These are phyloP conservation scores for Arthroderma uncinatum DNA, from an alignment of 2,329 filamentous ascomycete genomes.

Conservation along the genomic window DNA sequence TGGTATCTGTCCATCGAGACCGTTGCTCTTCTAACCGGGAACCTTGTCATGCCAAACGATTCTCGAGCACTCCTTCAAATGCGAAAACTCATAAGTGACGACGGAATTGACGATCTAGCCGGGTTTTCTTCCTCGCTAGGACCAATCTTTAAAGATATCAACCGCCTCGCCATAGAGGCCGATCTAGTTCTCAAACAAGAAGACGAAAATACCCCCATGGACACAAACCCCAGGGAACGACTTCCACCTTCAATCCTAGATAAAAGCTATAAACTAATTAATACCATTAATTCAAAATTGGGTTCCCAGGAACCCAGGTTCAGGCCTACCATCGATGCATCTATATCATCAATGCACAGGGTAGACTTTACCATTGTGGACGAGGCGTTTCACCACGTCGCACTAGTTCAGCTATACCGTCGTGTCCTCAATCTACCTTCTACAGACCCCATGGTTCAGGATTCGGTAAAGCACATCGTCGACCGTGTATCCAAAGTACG, in stretches of 20 bases:
- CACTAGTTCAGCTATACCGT: conserved; percentile 14
- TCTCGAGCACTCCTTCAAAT: conserved; percentile 9
- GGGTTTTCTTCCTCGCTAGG: conserved; percentile 14
- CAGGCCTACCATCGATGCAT: conserved; percentile 11
- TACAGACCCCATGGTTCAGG: conserved; percentile 14
- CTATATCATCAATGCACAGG: conserved; percentile 11
- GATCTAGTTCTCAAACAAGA: conserved; percentile 1
- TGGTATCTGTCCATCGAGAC: conserved; percentile 17
- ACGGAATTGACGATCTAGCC: conserved; percentile 15
- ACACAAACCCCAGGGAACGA: background rate
- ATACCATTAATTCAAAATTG: conserved; percentile 11
- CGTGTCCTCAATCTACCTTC: conserved; percentile 14
- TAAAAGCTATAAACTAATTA: conserved; percentile 12
- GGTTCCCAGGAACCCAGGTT: conserved; percentile 11
- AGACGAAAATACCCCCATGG: background rate
- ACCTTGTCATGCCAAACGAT: conserved; percentile 11
- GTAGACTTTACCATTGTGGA: conserved; percentile 14
- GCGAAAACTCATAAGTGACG: conserved; percentile 9
- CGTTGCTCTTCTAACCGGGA: conserved; percentile 13
- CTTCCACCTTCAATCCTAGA: conserved; percentile 9
- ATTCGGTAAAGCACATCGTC: conserved; percentile 14
- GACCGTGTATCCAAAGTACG: conserved; percentile 12
- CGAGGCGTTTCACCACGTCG: conserved; percentile 16
- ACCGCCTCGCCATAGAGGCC: conserved; percentile 12
- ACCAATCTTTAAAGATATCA: conserved; percentile 14